Evolutionary conservation across 345 rosid species (phyloP), one percentile per base, ranked within the genome.

Genomic region (Firmiana major): DNA sequence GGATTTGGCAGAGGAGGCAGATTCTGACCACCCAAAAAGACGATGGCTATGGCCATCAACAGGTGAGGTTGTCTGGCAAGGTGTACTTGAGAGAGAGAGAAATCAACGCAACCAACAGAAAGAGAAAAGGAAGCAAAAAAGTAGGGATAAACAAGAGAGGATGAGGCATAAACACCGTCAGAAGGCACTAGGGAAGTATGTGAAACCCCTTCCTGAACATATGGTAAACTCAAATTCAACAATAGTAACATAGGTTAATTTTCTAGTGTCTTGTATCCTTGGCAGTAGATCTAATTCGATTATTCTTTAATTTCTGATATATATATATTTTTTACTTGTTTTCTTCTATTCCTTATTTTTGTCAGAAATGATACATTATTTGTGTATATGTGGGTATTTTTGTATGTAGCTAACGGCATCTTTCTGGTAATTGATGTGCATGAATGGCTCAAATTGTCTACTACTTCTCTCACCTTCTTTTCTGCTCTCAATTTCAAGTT

Each of bases 31-130:
- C 65, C 88, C 89, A 34, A 86, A 67, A 55, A 75, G 86, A 79
- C 88, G 91, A 77, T 91, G 99, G 97, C 67, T 94, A 71, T 97
- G 99, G 99, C 98, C 99, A 49, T 85, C 84, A 51, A 92, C 99
- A 0, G 99, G 99, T 9, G 98, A 94, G 84, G 87, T 94, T 9
- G 79, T 87, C 79, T 97, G 98, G 92, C 85, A 88, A 21, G 97
- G 98, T 38, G 79, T 92, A 9, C 74, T 86, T 46, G 98, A 97
- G 80, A 94, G 84, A 78, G 98, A 94, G 83, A 91, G 83, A 81
- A 83, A 77, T 63, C 84, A 73, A n/a, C 87, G 89, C 54, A 91
- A 85, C 72, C 81, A 63, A 64, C 89, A 91, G 84, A 97, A 92
- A 78, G 99, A 89, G 82, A 89, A 81, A 83, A 89, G 85, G 86